Percentiles rank a stretch among this genome's conserved stretches.
Conservation (phyloP, 306 rosid species). For the Dalbergia cochinchinensis region DNA sequence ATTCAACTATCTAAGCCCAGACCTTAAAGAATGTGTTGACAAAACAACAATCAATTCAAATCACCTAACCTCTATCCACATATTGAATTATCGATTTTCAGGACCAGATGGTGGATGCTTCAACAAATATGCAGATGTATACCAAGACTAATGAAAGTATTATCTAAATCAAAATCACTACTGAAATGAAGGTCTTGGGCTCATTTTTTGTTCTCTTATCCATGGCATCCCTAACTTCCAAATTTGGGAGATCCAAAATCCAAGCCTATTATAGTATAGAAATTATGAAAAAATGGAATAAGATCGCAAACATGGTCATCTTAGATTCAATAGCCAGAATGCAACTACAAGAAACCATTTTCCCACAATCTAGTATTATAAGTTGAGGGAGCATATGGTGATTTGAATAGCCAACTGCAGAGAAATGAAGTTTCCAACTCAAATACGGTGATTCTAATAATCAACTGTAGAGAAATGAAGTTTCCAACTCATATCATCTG, state of each 20-base stretch:
- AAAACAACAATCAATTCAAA: not conserved
- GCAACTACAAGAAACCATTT: not conserved
- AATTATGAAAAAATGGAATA: not conserved
- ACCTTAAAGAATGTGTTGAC: not conserved
- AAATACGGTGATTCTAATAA: not conserved
- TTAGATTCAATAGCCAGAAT: not conserved
- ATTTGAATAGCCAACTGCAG: not conserved
- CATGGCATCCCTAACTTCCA: not conserved
- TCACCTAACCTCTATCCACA: not conserved
- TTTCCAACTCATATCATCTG: not conserved
- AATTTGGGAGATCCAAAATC: not conserved
- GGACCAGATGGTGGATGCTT: not conserved
- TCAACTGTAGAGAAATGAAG: not conserved
- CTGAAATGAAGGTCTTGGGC: not conserved
- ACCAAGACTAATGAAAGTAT: not conserved
- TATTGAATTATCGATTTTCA: not conserved
- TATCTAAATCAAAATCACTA: not conserved
- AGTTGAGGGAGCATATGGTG: not conserved
- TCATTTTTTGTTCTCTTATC: not conserved
- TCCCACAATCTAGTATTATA: slow-evolving; percentile 2
- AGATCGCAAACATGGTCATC: not conserved
- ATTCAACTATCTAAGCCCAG: not conserved
- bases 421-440: too few relatives aligned
- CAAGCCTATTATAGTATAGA: too few relatives aligned
- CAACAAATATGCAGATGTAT: not conserved